Evolutionary conservation across 78 protist species (phyloP).

Genomic region (Neovahlkampfia damariscottae): DNA sequence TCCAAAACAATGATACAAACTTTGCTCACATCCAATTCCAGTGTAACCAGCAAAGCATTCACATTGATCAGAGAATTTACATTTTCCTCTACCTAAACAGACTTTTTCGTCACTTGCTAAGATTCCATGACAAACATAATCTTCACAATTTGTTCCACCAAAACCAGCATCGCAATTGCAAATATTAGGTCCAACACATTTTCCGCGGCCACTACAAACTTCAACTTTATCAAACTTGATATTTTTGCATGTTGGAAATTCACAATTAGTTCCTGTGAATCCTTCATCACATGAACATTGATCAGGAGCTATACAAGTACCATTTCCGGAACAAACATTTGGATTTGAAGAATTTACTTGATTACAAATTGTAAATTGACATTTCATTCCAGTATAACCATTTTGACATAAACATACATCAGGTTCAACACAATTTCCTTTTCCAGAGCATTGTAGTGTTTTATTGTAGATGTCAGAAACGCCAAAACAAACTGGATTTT

Average conservation of each 20-base stretch:
- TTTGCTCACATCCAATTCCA: background rate
- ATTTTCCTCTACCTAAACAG: background rate
- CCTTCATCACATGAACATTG: background rate
- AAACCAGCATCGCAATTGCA: background rate
- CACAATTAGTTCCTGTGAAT: background rate
- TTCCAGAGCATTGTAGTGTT: background rate
- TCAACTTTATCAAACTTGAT: background rate
- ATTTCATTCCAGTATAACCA: background rate
- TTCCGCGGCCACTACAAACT: background rate
- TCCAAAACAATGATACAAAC: no score
- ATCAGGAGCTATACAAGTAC: background rate
- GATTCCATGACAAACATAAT: background rate
- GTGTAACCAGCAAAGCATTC: background rate
- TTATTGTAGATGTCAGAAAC: no score
- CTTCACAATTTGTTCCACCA: background rate
- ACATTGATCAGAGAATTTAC: background rate
- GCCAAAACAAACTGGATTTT: no score
- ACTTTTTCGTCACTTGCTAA: background rate
- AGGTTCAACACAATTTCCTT: background rate
- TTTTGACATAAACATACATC: background rate
- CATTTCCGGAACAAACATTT: background rate
- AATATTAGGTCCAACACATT: background rate
- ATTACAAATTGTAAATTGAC: background rate
- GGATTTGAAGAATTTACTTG: background rate
- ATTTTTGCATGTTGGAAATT: background rate